Percentiles rank a stretch among this genome's conserved stretches.
phyloP scores from a whole-genome alignment of 768 basidiomycete species.

The Filobasidium floriforme region DNA sequence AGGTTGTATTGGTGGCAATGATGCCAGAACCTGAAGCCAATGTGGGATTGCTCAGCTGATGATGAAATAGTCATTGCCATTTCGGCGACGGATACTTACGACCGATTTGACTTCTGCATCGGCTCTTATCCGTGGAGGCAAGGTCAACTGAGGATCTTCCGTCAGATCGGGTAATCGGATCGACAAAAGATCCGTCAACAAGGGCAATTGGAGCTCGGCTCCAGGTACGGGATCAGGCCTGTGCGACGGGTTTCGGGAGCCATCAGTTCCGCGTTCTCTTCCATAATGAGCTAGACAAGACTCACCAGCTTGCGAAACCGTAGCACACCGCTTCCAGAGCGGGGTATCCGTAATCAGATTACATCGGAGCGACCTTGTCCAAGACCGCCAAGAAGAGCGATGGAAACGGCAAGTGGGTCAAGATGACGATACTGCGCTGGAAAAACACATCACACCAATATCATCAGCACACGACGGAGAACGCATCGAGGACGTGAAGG shows the following conservation, averaged over 20 bases:
- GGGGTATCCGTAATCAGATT: slow-evolving; percentile 58
- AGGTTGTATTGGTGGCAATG: slow-evolving; percentile 42
- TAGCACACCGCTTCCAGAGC: slow-evolving; percentile 82
- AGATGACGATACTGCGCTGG: slow-evolving; percentile 70
- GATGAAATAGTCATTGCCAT: not conserved
- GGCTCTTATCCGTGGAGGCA: not conserved
- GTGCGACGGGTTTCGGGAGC: not conserved
- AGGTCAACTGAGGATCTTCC: slow-evolving; percentile 64
- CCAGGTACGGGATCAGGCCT: slow-evolving; percentile 73
- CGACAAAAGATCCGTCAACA: slow-evolving; percentile 67
- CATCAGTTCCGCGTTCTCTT: slow-evolving; percentile 42
- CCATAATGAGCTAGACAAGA: slow-evolving; percentile 17
- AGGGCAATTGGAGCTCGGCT: slow-evolving; percentile 65
- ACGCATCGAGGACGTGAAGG: not conserved
- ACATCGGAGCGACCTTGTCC: slow-evolving; percentile 63
- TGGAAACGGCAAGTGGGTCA: slow-evolving; percentile 72
- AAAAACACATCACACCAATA: slow-evolving; percentile 12
- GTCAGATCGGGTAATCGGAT: slow-evolving; percentile 61
- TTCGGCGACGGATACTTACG: slow-evolving; percentile 8
- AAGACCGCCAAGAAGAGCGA: slow-evolving; percentile 67
- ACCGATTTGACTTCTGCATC: slow-evolving; percentile 5
- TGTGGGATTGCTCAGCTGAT: slow-evolving; percentile 5
- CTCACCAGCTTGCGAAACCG: slow-evolving; percentile 72
- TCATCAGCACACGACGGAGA: not conserved
- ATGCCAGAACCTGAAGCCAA: slow-evolving; percentile 36